A percentile compares a stretch with the other conserved stretches of the same genome.
These are phyloP conservation scores for Floccularia luteovirens DNA, from an alignment of 768 basidiomycete genomes.

Conservation along the genomic window DNA sequence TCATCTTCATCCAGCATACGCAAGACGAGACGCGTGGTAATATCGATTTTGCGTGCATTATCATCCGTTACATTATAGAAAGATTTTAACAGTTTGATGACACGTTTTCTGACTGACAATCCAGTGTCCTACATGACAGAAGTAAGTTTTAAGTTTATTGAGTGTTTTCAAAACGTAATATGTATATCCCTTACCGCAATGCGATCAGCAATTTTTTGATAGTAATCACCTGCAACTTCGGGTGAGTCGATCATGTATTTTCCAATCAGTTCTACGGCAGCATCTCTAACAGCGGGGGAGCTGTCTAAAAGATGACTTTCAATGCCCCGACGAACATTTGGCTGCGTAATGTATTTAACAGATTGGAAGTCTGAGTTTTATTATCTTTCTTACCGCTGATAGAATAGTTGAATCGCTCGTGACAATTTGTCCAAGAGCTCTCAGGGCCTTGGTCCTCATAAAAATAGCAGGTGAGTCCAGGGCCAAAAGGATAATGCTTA, in stretches of 20 bases:
- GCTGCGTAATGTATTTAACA: constrained; percentile 24
- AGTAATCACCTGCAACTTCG: constrained; percentile 85
- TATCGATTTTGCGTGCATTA: constrained; percentile 59
- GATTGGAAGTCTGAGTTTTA: constrained; percentile 4
- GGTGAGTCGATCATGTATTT: constrained; percentile 92
- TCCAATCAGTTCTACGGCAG: constrained; percentile 95
- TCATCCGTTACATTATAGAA: constrained; percentile 67
- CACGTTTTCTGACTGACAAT: constrained; percentile 87
- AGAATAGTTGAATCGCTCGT: constrained; percentile 84
- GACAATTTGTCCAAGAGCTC: constrained; percentile 84
- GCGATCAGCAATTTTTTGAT: constrained; percentile 79
- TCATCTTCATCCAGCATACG: constrained; percentile 94
- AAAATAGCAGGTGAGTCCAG: constrained; percentile 85
- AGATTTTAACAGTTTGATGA: constrained; percentile 87
- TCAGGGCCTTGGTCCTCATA: constrained; percentile 90
- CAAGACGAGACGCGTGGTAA: constrained; percentile 72
- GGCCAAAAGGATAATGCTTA: constrained; percentile 70
- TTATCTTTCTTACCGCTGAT: constrained; percentile 41
- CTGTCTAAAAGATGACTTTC: constrained; percentile 87
- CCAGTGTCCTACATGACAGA: constrained; percentile 74
- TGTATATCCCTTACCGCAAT: constrained; percentile 59
- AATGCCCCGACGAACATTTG: constrained; percentile 77
- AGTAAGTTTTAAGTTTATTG: constrained; percentile 2
- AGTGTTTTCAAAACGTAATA: neutral
- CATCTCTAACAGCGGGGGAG: constrained; percentile 93